These are phyloP conservation scores for Clausena lansium DNA, from an alignment of 345 rosid species.

Conservation along the genomic window DNA sequence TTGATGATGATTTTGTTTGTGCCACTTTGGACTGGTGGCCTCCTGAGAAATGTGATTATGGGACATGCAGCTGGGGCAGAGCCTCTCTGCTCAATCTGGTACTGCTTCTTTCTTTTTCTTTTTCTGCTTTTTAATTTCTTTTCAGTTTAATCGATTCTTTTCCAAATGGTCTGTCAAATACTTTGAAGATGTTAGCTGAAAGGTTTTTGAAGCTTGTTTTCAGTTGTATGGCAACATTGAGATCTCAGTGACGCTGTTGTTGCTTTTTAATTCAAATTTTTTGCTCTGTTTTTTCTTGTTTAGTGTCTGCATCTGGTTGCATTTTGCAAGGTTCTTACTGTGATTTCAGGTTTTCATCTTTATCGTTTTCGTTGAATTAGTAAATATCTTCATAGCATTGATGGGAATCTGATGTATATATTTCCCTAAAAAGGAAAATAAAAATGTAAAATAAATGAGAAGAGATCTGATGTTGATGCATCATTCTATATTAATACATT, in stretches of 20 bases:
- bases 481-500: not conserved
- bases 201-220: not conserved
- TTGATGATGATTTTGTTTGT: slow-evolving; percentile 84
- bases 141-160: not conserved
- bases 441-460: too few relatives aligned
- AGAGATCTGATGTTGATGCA: not conserved
- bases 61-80: slow-evolving; percentile 80
- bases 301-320: not conserved
- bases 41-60: slow-evolving; percentile 95
- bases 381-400: not conserved
- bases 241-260: not conserved
- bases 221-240: not conserved
- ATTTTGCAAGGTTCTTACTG: not conserved
- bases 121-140: not conserved
- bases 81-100: slow-evolving; percentile 96
- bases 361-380: not conserved
- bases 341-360: not conserved
- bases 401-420: not conserved
- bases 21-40: slow-evolving; percentile 99
- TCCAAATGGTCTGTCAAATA: not conserved
- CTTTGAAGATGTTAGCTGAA: not conserved
- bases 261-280: not conserved
- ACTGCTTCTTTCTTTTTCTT: not conserved
- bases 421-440: not conserved
- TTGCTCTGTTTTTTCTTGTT: not conserved